These are phyloP conservation scores for Leucosporidium creatinivorum DNA, from an alignment of 768 basidiomycete species.

Conservation along the genomic window DNA sequence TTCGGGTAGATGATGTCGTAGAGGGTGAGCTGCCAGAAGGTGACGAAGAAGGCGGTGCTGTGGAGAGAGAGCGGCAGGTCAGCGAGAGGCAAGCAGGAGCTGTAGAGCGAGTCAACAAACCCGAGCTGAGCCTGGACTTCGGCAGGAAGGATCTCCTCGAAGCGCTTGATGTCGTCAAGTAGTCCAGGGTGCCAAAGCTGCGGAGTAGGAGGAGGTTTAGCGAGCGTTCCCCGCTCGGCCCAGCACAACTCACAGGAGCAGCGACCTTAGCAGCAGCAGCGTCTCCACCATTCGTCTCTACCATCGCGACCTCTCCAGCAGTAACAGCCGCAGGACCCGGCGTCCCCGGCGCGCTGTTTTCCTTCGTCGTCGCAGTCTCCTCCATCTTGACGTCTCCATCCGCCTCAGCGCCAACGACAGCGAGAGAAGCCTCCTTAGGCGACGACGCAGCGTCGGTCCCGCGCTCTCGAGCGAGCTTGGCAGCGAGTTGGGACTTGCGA, in stretches of 20 bases:
- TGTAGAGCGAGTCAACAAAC: conserved; percentile 46
- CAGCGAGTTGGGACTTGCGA: conserved; percentile 1
- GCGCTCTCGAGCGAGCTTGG: conserved; percentile 3
- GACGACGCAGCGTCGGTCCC: not conserved
- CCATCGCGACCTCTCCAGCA: too few species aligned
- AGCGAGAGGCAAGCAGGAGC: conserved; percentile 1
- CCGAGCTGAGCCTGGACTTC: conserved; percentile 59
- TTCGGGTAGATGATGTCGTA: conserved; percentile 78
- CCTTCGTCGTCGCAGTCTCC: too few species aligned
- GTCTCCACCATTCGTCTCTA: not conserved
- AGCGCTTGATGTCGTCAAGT: conserved; percentile 63
- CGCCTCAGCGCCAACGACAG: too few species aligned
- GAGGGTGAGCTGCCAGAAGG: conserved; percentile 93
- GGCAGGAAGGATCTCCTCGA: conserved; percentile 62
- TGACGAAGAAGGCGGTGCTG: conserved; percentile 85
- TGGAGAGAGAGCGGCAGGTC: conserved; percentile 6
- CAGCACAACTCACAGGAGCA: not conserved
- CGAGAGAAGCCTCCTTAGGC: not conserved
- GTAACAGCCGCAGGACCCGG: too few species aligned
- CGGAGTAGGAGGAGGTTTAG: not conserved
- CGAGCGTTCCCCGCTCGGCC: not conserved
- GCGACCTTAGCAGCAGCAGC: conserved; percentile 1
- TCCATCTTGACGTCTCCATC: too few species aligned
- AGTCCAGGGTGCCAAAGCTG: conserved; percentile 72
- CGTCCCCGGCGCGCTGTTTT: too few species aligned